Evolutionary conservation across 1,284 basidiomycete genomes (phyloP).

Genomic region (Leccinum cinnamomeum): DNA sequence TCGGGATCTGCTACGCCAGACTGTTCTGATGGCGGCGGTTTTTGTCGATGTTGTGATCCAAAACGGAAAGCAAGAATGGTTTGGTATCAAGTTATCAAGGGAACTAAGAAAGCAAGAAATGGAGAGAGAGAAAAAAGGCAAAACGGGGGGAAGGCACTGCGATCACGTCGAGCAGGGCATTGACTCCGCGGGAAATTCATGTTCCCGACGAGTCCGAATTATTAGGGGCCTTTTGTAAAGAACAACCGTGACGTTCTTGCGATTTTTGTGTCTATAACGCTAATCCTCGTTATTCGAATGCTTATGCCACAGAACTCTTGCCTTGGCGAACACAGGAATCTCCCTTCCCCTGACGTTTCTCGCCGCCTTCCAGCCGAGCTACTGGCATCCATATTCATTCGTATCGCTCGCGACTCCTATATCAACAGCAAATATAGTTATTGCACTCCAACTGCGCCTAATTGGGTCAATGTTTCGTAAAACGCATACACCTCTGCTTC

Average conservation of each 20-base stretch:
- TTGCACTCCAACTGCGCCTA: neutral
- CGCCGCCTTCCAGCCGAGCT: neutral
- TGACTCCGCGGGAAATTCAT: too few relatives aligned
- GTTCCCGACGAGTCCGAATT: too few relatives aligned
- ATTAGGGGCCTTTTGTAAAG: too few relatives aligned
- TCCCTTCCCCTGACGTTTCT: neutral
- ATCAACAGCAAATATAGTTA: neutral
- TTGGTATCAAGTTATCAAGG: neutral
- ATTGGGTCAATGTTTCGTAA: neutral
- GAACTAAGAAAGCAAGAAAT: neutral
- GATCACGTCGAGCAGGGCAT: too few relatives aligned
- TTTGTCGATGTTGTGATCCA: conserved; percentile 1
- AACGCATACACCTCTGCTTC: neutral
- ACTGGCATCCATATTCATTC: neutral
- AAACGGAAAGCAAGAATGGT: neutral
- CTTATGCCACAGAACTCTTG: neutral
- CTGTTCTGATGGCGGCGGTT: conserved; percentile 36
- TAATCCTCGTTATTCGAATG: too few relatives aligned
- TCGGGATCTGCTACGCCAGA: conserved; percentile 71
- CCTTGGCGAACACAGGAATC: neutral
- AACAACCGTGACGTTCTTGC: too few relatives aligned
- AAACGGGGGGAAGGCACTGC: neutral
- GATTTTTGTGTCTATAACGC: too few relatives aligned
- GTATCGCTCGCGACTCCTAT: neutral
- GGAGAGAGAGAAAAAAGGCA: neutral